Evolutionary conservation across 805 yeast species (phyloP).

Genomic region (Metschnikowia sp.): DNA sequence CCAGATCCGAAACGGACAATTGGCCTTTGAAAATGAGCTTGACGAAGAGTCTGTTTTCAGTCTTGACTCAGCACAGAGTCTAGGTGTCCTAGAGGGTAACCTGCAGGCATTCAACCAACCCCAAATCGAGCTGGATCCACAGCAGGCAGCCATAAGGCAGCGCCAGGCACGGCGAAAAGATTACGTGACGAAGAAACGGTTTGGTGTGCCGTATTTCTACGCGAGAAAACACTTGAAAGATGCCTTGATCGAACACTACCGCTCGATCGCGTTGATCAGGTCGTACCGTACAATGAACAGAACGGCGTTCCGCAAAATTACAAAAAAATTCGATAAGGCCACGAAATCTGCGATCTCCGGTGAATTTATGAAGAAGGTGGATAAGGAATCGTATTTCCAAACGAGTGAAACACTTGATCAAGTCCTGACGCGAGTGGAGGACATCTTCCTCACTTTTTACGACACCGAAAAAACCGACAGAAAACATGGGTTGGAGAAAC

Average conservation of each 20-base stretch:
- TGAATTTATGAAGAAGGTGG: slow-evolving; percentile 55
- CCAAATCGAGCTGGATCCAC: neutral
- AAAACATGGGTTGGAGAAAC: slow-evolving; percentile 67
- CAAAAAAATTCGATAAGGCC: slow-evolving; percentile 87
- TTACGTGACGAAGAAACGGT: slow-evolving; percentile 38
- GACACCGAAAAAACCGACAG: slow-evolving; percentile 51
- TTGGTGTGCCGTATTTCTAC: slow-evolving; percentile 52
- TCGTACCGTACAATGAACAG: slow-evolving; percentile 75
- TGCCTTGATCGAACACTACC: slow-evolving; percentile 70
- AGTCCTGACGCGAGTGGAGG: slow-evolving; percentile 60
- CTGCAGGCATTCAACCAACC: neutral
- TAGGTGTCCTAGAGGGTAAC: neutral
- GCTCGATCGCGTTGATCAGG: slow-evolving; percentile 65
- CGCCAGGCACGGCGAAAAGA: slow-evolving; percentile 42
- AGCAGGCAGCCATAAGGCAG: neutral
- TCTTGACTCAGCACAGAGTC: neutral
- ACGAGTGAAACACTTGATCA: slow-evolving; percentile 67
- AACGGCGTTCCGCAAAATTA: slow-evolving; percentile 84
- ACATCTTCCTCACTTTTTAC: slow-evolving; percentile 59
- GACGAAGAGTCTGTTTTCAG: slow-evolving; percentile 11
- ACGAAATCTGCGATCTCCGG: slow-evolving; percentile 43
- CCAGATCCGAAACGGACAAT: slow-evolving; percentile 35
- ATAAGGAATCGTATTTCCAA: slow-evolving; percentile 50
- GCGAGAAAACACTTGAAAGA: slow-evolving; percentile 67
- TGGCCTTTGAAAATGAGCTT: slow-evolving; percentile 5